Percentiles rank a stretch among this genome's conserved stretches.
Evolutionary conservation across 352 stramenopile genomes (phyloP).

Genomic region (Pythium utonaiense): DNA sequence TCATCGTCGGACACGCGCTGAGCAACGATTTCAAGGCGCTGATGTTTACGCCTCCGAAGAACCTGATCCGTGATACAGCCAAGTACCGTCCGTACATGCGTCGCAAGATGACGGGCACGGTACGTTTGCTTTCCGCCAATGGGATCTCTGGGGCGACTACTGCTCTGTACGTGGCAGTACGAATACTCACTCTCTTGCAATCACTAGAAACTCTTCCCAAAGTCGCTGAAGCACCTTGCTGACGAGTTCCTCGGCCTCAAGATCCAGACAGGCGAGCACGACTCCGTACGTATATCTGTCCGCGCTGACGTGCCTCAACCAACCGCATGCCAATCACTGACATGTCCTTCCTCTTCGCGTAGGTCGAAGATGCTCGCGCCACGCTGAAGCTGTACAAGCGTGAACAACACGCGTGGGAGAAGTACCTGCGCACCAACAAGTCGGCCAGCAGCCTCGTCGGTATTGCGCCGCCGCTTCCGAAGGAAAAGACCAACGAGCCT

Average conservation of each 20-base stretch:
- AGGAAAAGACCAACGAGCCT: conserved; percentile 23
- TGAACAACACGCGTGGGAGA: conserved; percentile 84
- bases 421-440: conserved; percentile 74
- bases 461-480: conserved; percentile 42
- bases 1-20: conserved; percentile 77
- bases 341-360: background rate
- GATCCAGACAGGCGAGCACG: conserved; percentile 84
- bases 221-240: conserved; percentile 74
- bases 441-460: conserved; percentile 43
- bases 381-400: conserved; percentile 77
- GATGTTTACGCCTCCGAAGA: conserved; percentile 81
- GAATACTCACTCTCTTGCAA: background rate
- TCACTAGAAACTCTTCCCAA: conserved; percentile 78
- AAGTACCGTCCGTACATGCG: conserved; percentile 86
- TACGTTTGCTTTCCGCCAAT: conserved; percentile 25
- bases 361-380: conserved; percentile 78
- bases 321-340: background rate
- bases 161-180: background rate
- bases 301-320: too few relatives aligned
- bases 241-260: conserved; percentile 58
- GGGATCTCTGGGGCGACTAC: too few relatives aligned
- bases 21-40: conserved; percentile 87
- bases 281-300: conserved; percentile 47
- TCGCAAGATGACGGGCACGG: conserved; percentile 79
- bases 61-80: conserved; percentile 77